phyloP scores from a whole-genome alignment of 208 protist genomes.

The Leishmania tarentolae region DNA sequence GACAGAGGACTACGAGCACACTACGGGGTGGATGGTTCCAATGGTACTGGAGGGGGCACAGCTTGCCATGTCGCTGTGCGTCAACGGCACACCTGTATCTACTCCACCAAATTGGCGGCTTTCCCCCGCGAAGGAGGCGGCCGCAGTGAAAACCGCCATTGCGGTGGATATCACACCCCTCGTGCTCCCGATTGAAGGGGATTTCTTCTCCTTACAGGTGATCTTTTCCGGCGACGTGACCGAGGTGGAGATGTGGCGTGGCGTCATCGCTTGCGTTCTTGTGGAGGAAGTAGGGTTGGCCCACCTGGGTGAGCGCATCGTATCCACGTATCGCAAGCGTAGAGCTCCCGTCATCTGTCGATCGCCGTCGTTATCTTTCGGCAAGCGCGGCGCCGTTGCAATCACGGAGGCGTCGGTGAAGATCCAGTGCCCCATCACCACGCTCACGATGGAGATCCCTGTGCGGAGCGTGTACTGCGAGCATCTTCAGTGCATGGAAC shows the following conservation, averaged over 20 bases:
- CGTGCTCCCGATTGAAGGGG: slow-evolving; percentile 25
- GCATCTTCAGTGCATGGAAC: slow-evolving; percentile 86
- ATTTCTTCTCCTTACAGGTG: slow-evolving; percentile 61
- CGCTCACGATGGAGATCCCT: slow-evolving; percentile 57
- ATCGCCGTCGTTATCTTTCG: background rate
- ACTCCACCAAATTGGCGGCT: slow-evolving; percentile 61
- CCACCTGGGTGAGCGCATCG: slow-evolving; percentile 42
- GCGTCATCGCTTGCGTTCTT: slow-evolving; percentile 70
- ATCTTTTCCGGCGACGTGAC: slow-evolving; percentile 49
- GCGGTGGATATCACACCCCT: slow-evolving; percentile 65
- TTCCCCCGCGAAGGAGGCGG: slow-evolving; percentile 57
- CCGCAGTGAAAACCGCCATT: slow-evolving; percentile 60
- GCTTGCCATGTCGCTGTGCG: slow-evolving; percentile 64
- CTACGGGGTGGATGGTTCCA: slow-evolving; percentile 73
- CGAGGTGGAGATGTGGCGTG: slow-evolving; percentile 70
- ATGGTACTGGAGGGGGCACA: slow-evolving; percentile 46
- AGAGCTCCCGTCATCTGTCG: background rate
- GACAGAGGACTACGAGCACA: slow-evolving; percentile 53
- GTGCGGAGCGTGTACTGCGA: slow-evolving; percentile 67
- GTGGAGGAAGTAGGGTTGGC: slow-evolving; percentile 52
- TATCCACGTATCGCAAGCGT: slow-evolving; percentile 37
- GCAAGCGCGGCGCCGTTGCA: slow-evolving; percentile 32
- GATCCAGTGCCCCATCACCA: slow-evolving; percentile 72
- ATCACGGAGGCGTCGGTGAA: slow-evolving; percentile 57
- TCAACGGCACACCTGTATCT: slow-evolving; percentile 55